Base-by-base conservation (phyloP, 2,329 filamentous ascomycete genomes). In the Paecilomyces niveus region DNA sequence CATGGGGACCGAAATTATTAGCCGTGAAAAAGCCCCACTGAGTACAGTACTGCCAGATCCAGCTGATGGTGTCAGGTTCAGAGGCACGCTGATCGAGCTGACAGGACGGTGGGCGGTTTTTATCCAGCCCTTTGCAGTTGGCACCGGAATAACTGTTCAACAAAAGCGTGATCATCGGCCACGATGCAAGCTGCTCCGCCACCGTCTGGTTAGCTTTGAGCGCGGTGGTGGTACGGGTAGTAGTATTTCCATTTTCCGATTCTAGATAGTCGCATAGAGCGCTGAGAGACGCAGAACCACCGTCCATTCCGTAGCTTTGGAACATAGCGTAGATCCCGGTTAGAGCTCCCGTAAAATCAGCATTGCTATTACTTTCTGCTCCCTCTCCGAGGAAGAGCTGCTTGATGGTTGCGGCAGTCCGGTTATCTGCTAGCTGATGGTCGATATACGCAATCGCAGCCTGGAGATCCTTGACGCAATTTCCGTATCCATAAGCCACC, bases 21-120 rank as follows among this genome's bases (percentile, higher is more conserved):
- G 72, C 72, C 64, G 80, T 78, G 64, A 77, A 79, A 67, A 72
- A 82, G 9, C 80, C 81, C 76, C 76, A 82, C 64, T 83, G 74
- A 2, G 76, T 80, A 67, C 81, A 83, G 64, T 78, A 80, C 63
- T 83, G 80, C 78, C 79, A 82, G 0, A 70, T 75, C 79, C 79
- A 82, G 54, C 69, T 67, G 60, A 81, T 78, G 1, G 59, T 63
- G 7, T 71, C 62, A 0, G 78, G 71, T 6, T 77, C 71, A 1
- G 64, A 64, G 51, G 72, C 67, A 3, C 60, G 61, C 18, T 67
- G 62, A 32, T 75, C 68, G 31, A 81, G 62, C 31, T 76, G 64
- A 61, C 79, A 81, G 2, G 70, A 63, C 0, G 65, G 56, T 1
- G 70, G 65, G 31, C 61, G 49, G 2, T 60, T 62, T 9, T 53